Evolutionary conservation across 1,139 yeast species (phyloP), one percentile per base, ranked within the genome.

Genomic region (Debaryomycetaceae sp.): DNA sequence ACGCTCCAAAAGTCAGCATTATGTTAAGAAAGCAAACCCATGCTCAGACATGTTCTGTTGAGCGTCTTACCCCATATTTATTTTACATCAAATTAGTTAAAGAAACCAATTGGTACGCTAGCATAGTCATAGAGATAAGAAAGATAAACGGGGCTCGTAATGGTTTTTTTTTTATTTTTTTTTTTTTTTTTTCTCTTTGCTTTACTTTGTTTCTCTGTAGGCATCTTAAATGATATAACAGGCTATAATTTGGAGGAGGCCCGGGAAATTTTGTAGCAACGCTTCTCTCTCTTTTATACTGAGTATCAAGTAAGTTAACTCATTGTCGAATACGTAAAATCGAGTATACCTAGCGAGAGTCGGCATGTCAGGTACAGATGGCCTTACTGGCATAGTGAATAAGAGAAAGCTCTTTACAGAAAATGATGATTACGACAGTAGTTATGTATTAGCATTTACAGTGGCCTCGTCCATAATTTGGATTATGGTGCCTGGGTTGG

Each of bases 401-500:
- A 57, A 58, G 52, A 60, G 73, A 51, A 51, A 58, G 39, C 48
- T 67, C 31, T 72, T 69, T 48, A 54, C 63, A 3, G 72, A 72
- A 50, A 68, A 72, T 48, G 54, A 52, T 7, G 60, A 62, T 19
- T 78, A 75, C 51, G 68, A 76, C 48, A 63, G 68, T 31, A 65
- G 75, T 33, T 58, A 61, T 14, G 62, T 78, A 28, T 61, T 77
- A 34, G 54, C 77, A 35, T 67, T 78, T 51, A 63, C 79, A 13
- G 57, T 75, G 6, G 81, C 80, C n/a, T 69, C 95, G 2, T 81
- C 94, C 36, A 68, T 88, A 58, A 95, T 92, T 36, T 78, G 94
- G 70, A 74, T 91, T 53, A 92, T 92, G 98, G 79, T 92, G 22
- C 96, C 97, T 28, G 98, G 98, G 19, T 79, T 92, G 54, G 97